These are phyloP conservation scores for Uronychia setigera DNA, from an alignment of 73 alveolate genomes.

Conservation along the genomic window DNA sequence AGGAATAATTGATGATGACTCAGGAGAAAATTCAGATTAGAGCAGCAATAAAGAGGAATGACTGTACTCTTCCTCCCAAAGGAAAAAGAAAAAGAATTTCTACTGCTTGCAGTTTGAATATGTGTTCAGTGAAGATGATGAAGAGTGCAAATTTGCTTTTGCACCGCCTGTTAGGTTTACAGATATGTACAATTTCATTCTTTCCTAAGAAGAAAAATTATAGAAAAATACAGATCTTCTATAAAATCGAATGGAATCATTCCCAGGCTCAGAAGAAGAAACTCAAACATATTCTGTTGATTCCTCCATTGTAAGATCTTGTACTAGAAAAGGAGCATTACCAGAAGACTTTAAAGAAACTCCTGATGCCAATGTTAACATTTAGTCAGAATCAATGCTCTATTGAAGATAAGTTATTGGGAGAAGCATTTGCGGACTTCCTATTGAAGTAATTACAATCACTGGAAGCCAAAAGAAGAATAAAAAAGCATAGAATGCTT, in stretches of 20 bases:
- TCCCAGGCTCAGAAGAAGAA: not conserved
- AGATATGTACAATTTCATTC: not conserved
- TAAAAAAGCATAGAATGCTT: not conserved
- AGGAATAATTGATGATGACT: too few species aligned
- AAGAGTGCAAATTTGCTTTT: not conserved
- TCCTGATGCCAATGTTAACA: not conserved
- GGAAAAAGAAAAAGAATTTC: not conserved
- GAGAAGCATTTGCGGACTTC: not conserved
- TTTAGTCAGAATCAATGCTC: not conserved
- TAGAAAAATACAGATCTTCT: not conserved
- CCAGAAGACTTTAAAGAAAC: not conserved
- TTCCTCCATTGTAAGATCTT: not conserved
- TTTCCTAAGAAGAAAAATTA: not conserved
- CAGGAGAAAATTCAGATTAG: too few species aligned
- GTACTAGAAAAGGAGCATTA: not conserved
- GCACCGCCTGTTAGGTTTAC: not conserved
- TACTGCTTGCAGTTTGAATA: not conserved
- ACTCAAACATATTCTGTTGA: not conserved
- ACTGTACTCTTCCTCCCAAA: too few species aligned
- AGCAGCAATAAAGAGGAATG: too few species aligned
- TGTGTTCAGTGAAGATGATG: not conserved
- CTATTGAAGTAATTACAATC: not conserved
- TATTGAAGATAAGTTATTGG: not conserved
- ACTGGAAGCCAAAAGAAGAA: not conserved
- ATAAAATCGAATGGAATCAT: not conserved